Conservation (phyloP, 306 rosid species). For the Begonia fuchsioides region DNA sequence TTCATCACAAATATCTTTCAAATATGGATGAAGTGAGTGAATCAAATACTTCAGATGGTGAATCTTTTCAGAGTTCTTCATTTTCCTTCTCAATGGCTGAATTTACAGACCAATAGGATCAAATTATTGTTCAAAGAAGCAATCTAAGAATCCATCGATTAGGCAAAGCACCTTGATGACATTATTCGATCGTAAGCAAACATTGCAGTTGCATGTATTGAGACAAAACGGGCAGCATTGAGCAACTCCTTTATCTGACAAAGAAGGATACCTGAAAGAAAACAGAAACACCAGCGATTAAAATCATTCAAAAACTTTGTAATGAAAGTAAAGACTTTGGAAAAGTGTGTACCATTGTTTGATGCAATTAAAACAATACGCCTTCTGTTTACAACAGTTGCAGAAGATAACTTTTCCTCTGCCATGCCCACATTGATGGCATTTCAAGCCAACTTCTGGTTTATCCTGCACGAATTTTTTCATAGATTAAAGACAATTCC, state of each 20-base stretch:
- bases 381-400: constrained; percentile 31
- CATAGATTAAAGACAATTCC: background rate
- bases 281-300: constrained; percentile 9
- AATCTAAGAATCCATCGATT: constrained; percentile 3
- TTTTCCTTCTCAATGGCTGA: constrained; percentile 45
- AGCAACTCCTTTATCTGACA: constrained; percentile 36
- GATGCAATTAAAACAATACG: constrained; percentile 53
- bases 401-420: constrained; percentile 33
- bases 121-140: background rate
- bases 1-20: constrained; percentile 46
- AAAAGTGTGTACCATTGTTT: constrained; percentile 41
- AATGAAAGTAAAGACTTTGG: background rate
- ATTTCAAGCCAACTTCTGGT: constrained; percentile 17
- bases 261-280: constrained; percentile 46
- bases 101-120: constrained; percentile 7
- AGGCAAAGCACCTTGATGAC: constrained; percentile 37
- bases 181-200: constrained; percentile 50
- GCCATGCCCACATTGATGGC: constrained; percentile 66
- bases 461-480: constrained; percentile 15
- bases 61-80: constrained; percentile 26
- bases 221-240: constrained; percentile 57
- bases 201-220: constrained; percentile 65
- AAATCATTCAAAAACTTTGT: constrained; percentile 1
- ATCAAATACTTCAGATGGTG: constrained; percentile 31
- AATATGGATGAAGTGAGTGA: constrained; percentile 31